Evolutionary conservation across 805 yeast species (phyloP).

Genomic region (Vanderwaltozyma yarrowii): DNA sequence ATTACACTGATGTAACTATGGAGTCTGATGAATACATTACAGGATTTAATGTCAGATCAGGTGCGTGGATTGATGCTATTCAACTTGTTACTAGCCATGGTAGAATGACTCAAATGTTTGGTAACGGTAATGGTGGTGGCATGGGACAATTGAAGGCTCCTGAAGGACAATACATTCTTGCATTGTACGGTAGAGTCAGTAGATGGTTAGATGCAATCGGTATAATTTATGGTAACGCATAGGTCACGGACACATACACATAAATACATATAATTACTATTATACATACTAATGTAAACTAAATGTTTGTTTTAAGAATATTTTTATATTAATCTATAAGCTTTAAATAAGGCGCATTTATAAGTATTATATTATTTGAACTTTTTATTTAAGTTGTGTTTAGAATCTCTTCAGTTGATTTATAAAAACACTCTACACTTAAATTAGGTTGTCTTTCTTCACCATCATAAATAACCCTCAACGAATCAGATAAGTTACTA

Average conservation of each 20-base stretch:
- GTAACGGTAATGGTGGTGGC: constrained; percentile 63
- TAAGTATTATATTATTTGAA: no score
- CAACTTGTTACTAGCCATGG: constrained; percentile 57
- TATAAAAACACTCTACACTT: no score
- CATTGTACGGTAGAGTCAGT: constrained; percentile 60
- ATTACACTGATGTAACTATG: constrained; percentile 48
- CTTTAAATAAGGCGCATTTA: no score
- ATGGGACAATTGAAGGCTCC: constrained; percentile 55
- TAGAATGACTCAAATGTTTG: constrained; percentile 46
- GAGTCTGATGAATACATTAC: constrained; percentile 47
- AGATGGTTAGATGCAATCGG: constrained; percentile 72
- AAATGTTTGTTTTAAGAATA: no score
- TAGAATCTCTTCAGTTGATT: no score
- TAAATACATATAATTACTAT: neutral
- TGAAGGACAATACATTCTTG: constrained; percentile 47
- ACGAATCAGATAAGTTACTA: no score
- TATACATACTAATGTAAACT: neutral
- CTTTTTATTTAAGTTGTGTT: no score
- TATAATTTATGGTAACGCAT: constrained; percentile 38
- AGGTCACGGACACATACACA: neutral
- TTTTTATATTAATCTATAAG: no score
- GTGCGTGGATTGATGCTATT: constrained; percentile 85
- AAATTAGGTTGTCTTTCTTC: no score
- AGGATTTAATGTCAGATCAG: constrained; percentile 57
- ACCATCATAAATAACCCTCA: no score